Base-by-base conservation (phyloP, 805 yeast species). In the Cyberlindnera amylophila region DNA sequence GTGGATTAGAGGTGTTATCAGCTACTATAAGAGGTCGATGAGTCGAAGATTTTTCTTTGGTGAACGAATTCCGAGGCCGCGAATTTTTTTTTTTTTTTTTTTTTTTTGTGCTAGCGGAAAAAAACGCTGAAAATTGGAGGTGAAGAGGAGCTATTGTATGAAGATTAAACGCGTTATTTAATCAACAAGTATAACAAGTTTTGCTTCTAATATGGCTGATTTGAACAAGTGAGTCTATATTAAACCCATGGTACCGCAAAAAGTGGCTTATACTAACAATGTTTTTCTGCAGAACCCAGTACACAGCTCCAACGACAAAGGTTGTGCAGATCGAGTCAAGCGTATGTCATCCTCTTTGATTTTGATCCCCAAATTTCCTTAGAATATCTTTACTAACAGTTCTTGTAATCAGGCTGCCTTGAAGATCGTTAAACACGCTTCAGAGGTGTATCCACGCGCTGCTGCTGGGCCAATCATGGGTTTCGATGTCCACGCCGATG, bases 391-490 rank as follows among this genome's bases (percentile, higher is more conserved):
- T 31, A 41, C 49, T 41, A 41, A 45, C 45, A 15, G 17, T 5
- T 33, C n/a, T 4, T 15, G n/a, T 10, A 8, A 21, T 13, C 5
- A 46, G 47, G 47, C 51, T 18, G 51, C 51, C 28, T 57, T 78
- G 52, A 80, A 81, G 50, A 70, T 86, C 43, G 68, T 81, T 52
- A 79, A 81, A 61, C 85, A 82, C 59, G 78, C 86, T 9, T 70
- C 85, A 16, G 84, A 80, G 42, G 65, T 74, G 52, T 72, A 69
- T 56, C 86, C 89, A 33, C 69, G 77, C 32, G 66, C 78, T 21
- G 81, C 74, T 45, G 70, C 81, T 23, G 95, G 95, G 16, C 80
- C 87, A 30, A 69, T 86, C 41, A 76, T 81, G 44, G 95, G 95
- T n/a, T 69, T 81, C 45, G 87, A 82, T 58, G 76, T 75, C 43